Evolutionary conservation across 192 early-diverging fungal species (phyloP), one percentile per base, ranked within the genome.

Genomic region (Pilobolus umbonatus): DNA sequence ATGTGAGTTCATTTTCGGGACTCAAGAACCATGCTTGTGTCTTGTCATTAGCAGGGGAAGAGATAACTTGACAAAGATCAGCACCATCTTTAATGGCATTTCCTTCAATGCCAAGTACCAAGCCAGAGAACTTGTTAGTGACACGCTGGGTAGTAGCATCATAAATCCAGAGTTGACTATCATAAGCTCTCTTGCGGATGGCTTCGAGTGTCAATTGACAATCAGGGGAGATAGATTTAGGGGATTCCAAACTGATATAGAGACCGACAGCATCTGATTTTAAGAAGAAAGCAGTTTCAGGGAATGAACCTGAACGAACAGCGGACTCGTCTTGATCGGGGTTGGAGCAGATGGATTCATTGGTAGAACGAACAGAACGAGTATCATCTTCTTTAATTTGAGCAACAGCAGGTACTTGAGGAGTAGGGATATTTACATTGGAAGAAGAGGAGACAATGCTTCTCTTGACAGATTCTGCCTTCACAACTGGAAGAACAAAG

Each of bases 131-230:
- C 25, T 51, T 57, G 39, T 68, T 68, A 15, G 52, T 48, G 14
- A 68, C 43, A 10, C 36, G 46, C 19, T 39, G 31, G 17, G 64
- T 53, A 21, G 36, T 25, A 17, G 12, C 30, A 40, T 65, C 56
- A 29, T 36, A 61, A 2, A 60, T 52, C 67, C 67, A 62, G 2
- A 68, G 17, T 25, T 68, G 67, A 30, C 54, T 62, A 49, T 61
- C 61, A 50, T 68, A 68, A 30, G 54, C 53, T 9, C 32, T 38
- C 15, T 61, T 57, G 6, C 60, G 53, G n/a, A 68, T 36, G 11
- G 21, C 12, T 6, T 65, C 56, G 22, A 65, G 51, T 10, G 49
- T 52, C 12, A 65, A 21, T 10, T 48, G 48, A 10, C 28, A 39
- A 26, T 40, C 56, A 40, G 48, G 24, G 5, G 45, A 22, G 25